Evolutionary conservation across 768 basidiomycete species (phyloP), one percentile per base, ranked within the genome.

Genomic region (Leccinum sublutescens): DNA sequence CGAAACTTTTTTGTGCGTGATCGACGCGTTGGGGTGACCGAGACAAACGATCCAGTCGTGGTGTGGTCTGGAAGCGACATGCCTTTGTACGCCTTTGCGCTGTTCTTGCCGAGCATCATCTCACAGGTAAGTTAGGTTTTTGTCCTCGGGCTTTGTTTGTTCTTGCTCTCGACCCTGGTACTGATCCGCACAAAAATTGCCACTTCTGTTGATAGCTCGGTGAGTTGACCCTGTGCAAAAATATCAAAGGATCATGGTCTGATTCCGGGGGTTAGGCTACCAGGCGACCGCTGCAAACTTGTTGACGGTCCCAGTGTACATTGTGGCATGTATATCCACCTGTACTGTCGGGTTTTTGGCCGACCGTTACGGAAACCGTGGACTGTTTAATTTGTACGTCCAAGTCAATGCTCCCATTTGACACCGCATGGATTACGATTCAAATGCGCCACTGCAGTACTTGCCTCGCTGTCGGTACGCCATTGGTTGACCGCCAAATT

Each of bases 31-130:
- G 49, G 34, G 23, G 33, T 51, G 29, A 31, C 48, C 60, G 17
- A 61, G n/a, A 5, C n/a, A 29, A 19, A n/a, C 5, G 43, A 33
- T 33, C n/a, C 48, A 87, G 87, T 87, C 78, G 47, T 85, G 5
- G 66, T 84, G 15, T 87, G 85, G 62, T 73, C 71, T 61, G 85
- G 85, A 12, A 73, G 72, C 49, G 85, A 85, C 67, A 85, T 80
- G 73, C 87, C 89, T 0, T 71, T 92, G 49, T 92, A 91, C 62
- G 87, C 89, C 0, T 90, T 91, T 71, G 79, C 88, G n/a, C 73
- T 91, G 49, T 93, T 93, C 78, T 74, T 90, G 55, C 90, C 90
- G 0, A 88, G 84, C 43, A 91, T 92, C 68, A 91, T 91, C 70
- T 85, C 81, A 58, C 76, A 87, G 74, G 85, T 87, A 62, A 45